Conservation (phyloP, 805 yeast genomes). For the Nakazawaea holstii region DNA sequence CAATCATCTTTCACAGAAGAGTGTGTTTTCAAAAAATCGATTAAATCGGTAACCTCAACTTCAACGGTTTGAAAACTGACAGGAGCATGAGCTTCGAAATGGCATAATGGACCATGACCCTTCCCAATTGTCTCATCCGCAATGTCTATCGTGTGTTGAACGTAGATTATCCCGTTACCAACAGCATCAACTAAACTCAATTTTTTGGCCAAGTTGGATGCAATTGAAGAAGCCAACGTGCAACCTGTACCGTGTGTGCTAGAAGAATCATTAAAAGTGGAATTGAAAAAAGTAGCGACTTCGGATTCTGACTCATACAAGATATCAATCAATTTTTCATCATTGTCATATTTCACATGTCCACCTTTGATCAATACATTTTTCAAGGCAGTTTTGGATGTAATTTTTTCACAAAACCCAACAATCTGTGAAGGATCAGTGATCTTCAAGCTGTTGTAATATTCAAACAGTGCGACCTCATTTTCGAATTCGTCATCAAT, state of each 20-base stretch:
- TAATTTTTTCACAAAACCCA: constrained; percentile 32
- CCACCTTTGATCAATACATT: constrained; percentile 78
- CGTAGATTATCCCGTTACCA: constrained; percentile 52
- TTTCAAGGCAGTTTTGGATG: constrained; percentile 33
- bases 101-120: constrained; percentile 75
- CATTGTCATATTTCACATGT: constrained; percentile 46
- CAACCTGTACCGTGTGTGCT: constrained; percentile 89
- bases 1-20: constrained; percentile 51
- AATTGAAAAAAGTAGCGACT: constrained; percentile 37
- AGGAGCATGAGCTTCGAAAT: constrained; percentile 26
- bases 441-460: constrained; percentile 2
- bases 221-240: constrained; percentile 73
- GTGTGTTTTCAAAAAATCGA: constrained; percentile 49
- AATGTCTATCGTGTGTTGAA: constrained; percentile 54
- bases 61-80: neutral
- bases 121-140: constrained; percentile 36
- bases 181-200: constrained; percentile 40
- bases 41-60: constrained; percentile 30
- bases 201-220: constrained; percentile 64
- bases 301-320: constrained; percentile 39
- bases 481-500: constrained; percentile 19
- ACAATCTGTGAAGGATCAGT: neutral
- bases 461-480: constrained; percentile 28
- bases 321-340: constrained; percentile 40
- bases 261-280: constrained; percentile 37